These are phyloP conservation scores for Trichoderma sp. DNA, from an alignment of 2,329 filamentous ascomycete genomes.

Conservation along the genomic window DNA sequence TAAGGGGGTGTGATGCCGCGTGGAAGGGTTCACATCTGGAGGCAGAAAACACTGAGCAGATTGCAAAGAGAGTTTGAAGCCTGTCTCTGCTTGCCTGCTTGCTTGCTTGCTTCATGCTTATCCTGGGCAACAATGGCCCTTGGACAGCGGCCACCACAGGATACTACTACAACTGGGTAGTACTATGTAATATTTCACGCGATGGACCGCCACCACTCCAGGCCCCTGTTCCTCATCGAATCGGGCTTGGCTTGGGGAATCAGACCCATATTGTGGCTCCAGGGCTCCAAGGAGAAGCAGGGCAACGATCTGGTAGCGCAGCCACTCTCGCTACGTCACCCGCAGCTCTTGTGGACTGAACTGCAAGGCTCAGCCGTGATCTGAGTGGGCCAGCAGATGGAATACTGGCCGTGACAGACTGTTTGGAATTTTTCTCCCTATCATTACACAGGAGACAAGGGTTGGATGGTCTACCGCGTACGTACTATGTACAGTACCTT, in stretches of 20 bases:
- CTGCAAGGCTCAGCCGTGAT: constrained; percentile 17
- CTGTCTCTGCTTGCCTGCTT: background rate
- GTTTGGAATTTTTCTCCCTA: background rate
- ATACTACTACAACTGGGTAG: too few relatives aligned
- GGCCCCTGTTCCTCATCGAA: background rate
- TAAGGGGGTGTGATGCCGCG: background rate
- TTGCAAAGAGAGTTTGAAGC: background rate
- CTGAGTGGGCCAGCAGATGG: background rate
- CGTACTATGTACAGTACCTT: too few relatives aligned
- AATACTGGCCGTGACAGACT: background rate
- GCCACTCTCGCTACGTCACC: constrained; percentile 21
- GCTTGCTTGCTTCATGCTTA: background rate
- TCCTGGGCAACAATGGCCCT: background rate
- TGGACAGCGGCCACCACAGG: background rate
- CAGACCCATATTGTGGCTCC: constrained; percentile 7
- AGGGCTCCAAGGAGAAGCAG: too few relatives aligned
- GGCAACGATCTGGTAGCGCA: constrained; percentile 10
- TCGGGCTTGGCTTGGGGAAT: background rate
- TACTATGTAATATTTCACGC: too few relatives aligned
- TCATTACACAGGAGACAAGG: background rate
- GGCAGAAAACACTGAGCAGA: background rate
- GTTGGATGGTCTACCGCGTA: background rate
- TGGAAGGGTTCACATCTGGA: background rate
- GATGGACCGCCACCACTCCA: background rate
- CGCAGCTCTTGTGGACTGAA: constrained; percentile 3